Percentiles rank a stretch among this genome's conserved stretches.
phyloP scores from a whole-genome alignment of 1,284 basidiomycete species.

The Cutaneotrichosporon sp. region DNA sequence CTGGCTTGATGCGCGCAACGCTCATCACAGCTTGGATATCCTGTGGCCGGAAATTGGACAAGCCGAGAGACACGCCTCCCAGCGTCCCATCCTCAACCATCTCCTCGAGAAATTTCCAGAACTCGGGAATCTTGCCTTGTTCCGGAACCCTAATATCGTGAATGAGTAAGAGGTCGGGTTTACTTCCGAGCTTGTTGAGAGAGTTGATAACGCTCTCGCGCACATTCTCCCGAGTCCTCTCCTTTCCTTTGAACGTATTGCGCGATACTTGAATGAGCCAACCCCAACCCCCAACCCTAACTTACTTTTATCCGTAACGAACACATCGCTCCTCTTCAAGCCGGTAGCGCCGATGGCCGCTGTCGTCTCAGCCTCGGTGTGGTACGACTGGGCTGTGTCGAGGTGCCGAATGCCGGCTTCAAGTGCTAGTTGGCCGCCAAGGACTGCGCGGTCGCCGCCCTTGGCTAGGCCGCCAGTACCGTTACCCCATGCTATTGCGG shows the following conservation, averaged over 20 bases:
- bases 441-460: conserved; percentile 24
- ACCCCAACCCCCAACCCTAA: neutral
- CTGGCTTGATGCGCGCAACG: conserved; percentile 63
- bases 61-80: conserved; percentile 56
- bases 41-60: conserved; percentile 48
- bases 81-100: conserved; percentile 59
- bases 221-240: conserved; percentile 24
- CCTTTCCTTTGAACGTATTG: conserved; percentile 11
- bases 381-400: conserved; percentile 49
- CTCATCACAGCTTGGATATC: conserved; percentile 43
- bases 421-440: conserved; percentile 33
- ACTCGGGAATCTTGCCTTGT: conserved; percentile 30
- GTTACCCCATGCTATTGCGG: conserved; percentile 42
- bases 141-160: conserved; percentile 40
- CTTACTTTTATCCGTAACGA: conserved; percentile 59
- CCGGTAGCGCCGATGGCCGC: conserved; percentile 53
- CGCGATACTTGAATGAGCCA: conserved; percentile 14
- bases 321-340: conserved; percentile 54
- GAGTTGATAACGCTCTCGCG: conserved; percentile 30
- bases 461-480: conserved; percentile 32
- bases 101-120: conserved; percentile 45
- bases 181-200: conserved; percentile 30
- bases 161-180: conserved; percentile 42
- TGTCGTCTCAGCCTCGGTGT: conserved; percentile 53
- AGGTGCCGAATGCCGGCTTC: conserved; percentile 47